A percentile compares a stretch with the other conserved stretches of the same genome.
Evolutionary conservation across 139 green algal genomes (phyloP).

Genomic region (Raphidocelis subcapitata): DNA sequence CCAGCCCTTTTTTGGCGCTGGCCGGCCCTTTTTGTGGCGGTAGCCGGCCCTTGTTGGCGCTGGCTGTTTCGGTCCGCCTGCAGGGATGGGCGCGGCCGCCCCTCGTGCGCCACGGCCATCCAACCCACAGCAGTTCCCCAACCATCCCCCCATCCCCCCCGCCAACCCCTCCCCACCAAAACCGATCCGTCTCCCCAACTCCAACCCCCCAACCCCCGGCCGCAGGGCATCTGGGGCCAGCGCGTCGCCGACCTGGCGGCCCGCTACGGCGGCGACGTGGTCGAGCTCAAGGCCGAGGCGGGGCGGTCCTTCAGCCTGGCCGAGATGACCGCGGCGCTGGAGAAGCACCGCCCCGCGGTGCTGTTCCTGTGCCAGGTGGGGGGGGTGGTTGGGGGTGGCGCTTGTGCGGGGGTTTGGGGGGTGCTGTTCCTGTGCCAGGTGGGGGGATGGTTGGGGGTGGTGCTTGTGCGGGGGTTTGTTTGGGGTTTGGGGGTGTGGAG

Average conservation of each 20-base stretch:
- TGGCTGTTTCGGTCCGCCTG: too few species aligned
- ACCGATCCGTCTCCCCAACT: too few species aligned
- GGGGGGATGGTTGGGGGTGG: too few species aligned
- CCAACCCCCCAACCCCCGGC: too few species aligned
- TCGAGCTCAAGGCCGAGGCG: slow-evolving; percentile 65
- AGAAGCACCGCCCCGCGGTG: slow-evolving; percentile 78
- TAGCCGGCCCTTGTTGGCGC: too few species aligned
- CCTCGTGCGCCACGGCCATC: too few species aligned
- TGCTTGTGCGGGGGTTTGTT: too few species aligned
- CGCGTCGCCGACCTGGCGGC: slow-evolving; percentile 81
- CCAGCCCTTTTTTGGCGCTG: neutral
- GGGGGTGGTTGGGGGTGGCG: neutral
- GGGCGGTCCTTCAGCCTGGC: slow-evolving; percentile 73
- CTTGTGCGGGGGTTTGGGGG: neutral
- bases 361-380: slow-evolving; percentile 83
- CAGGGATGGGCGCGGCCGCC: too few species aligned
- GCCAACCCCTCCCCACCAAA: neutral
- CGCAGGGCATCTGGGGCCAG: slow-evolving; percentile 86
- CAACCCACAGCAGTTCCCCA: too few species aligned
- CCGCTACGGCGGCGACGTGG: slow-evolving; percentile 80
- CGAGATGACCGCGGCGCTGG: slow-evolving; percentile 56
- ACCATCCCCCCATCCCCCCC: too few species aligned
- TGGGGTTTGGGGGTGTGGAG: too few species aligned
- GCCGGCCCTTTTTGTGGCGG: neutral
- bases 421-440: neutral